A percentile compares a stretch with the other conserved stretches of the same genome.
Conservation (phyloP, 495 filamentous ascomycete species). For the Penicillium argentinense region DNA sequence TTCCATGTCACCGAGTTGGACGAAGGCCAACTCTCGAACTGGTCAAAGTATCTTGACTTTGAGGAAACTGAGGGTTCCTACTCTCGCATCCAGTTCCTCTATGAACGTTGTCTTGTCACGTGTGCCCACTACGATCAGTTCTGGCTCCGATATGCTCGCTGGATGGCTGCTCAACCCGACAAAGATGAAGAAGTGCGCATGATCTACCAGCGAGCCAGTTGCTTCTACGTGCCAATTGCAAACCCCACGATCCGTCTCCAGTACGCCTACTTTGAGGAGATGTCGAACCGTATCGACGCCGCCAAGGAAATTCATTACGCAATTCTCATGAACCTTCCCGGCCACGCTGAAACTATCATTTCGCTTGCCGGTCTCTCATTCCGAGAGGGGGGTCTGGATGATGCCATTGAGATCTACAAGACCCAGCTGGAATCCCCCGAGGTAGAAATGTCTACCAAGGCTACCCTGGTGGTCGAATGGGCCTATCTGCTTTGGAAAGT, state of each 20-base stretch:
- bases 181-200: conserved; percentile 92
- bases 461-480: conserved; percentile 85
- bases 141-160: conserved; percentile 95
- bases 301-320: conserved; percentile 81
- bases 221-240: conserved; percentile 80
- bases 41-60: conserved; percentile 95
- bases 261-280: conserved; percentile 94
- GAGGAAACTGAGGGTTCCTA: conserved; percentile 87
- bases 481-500: conserved; percentile 87
- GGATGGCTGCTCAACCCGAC: conserved; percentile 81
- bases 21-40: conserved; percentile 82
- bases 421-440: conserved; percentile 69
- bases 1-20: conserved; percentile 96
- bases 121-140: conserved; percentile 96
- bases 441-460: conserved; percentile 78
- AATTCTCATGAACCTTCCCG: conserved; percentile 67
- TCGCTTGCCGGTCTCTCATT: conserved; percentile 88
- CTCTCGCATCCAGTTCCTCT: conserved; percentile 73
- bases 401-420: conserved; percentile 84
- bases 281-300: conserved; percentile 69
- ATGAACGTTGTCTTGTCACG: conserved; percentile 90
- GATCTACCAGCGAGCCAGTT: conserved; percentile 87
- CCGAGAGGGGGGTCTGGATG: conserved; percentile 79
- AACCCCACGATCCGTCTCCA: conserved; percentile 78
- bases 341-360: conserved; percentile 82